Evolutionary conservation across 2,329 filamentous ascomycete species (phyloP).

Genomic region (Podosphaera fusca): DNA sequence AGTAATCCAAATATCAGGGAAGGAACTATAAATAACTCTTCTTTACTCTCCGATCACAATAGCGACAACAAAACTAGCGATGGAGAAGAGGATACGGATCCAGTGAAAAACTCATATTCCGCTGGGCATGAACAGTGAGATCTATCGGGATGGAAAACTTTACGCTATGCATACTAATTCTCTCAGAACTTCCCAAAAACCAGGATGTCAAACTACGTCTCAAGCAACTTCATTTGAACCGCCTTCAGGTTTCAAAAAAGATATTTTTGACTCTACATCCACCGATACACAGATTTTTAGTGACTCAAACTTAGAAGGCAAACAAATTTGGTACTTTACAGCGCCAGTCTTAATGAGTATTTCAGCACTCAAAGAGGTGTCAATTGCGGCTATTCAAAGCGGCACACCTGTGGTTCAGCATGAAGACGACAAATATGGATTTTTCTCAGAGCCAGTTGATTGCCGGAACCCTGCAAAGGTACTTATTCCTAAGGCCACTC

Average conservation of each 20-base stretch:
- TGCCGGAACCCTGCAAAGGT: conserved; percentile 31
- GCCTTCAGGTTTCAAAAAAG: conserved; percentile 12
- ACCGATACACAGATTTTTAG: conserved; percentile 26
- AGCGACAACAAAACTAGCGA: conserved; percentile 17
- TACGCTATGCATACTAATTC: background rate
- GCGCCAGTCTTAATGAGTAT: conserved; percentile 48
- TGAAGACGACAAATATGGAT: conserved; percentile 37
- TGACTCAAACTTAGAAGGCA: conserved; percentile 36
- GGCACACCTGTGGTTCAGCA: conserved; percentile 35
- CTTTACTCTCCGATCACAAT: too few species aligned
- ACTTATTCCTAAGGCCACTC: conserved; percentile 32
- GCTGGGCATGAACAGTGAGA: background rate
- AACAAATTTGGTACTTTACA: conserved; percentile 64
- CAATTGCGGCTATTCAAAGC: conserved; percentile 31
- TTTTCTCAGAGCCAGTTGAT: conserved; percentile 28
- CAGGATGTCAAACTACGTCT: background rate
- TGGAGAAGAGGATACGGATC: conserved; percentile 14
- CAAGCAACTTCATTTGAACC: conserved; percentile 7
- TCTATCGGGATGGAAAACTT: background rate
- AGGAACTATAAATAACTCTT: too few species aligned
- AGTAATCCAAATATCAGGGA: too few species aligned
- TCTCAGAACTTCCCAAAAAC: background rate
- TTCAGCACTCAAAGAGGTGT: conserved; percentile 38
- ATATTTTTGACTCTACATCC: conserved; percentile 4
- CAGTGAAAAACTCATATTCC: background rate